These are phyloP conservation scores for Mimosa bimucronata DNA, from an alignment of 306 rosid genomes.

Conservation along the genomic window DNA sequence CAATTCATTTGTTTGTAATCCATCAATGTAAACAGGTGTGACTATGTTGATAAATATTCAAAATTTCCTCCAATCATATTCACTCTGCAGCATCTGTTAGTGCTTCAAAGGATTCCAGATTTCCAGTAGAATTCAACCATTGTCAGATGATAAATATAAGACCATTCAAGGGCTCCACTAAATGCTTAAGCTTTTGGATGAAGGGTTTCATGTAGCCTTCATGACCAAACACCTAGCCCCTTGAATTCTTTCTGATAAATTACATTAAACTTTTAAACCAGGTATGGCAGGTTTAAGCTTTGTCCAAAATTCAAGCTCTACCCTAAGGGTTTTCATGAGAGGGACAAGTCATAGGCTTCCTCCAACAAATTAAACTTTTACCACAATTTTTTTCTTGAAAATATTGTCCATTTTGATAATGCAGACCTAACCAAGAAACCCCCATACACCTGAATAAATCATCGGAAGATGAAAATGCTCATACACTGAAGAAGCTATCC, in stretches of 20 bases:
- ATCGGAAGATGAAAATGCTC: neutral
- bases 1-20: neutral
- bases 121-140: neutral
- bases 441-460: neutral
- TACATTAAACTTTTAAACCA: neutral
- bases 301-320: neutral
- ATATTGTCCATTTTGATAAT: neutral
- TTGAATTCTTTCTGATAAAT: neutral
- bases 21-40: neutral
- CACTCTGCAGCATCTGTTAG: neutral
- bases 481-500: neutral
- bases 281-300: neutral
- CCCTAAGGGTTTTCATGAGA: neutral
- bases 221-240: neutral
- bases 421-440: neutral
- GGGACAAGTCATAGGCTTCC: neutral
- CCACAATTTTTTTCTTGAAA: neutral
- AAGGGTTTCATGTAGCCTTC: neutral
- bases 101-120: neutral
- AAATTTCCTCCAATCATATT: neutral
- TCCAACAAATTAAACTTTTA: constrained; percentile 1
- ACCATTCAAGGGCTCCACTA: neutral
- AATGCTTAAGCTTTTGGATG: neutral
- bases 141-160: neutral
- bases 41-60: neutral